phyloP scores from a whole-genome alignment of 805 yeast genomes.

The Teunomyces tritomae region DNA sequence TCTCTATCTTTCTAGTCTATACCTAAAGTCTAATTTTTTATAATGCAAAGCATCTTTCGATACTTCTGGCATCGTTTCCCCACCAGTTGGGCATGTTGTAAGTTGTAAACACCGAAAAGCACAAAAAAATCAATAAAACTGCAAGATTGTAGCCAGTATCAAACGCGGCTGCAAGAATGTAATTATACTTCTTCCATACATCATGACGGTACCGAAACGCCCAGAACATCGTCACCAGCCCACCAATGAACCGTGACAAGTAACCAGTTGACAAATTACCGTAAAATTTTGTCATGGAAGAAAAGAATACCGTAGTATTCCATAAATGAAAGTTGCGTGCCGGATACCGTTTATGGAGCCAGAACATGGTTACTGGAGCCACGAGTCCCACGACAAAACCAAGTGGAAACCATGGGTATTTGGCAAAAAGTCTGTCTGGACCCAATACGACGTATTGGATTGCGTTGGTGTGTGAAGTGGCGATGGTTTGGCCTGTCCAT shows the following conservation, averaged over 20 bases:
- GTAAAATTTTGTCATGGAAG: conserved; percentile 46
- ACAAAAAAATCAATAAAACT: conserved; percentile 36
- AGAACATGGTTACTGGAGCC: conserved; percentile 35
- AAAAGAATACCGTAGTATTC: conserved; percentile 49
- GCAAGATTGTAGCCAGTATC: conserved; percentile 50
- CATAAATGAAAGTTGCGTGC: conserved; percentile 31
- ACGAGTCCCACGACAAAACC: conserved; percentile 43
- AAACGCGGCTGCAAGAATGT: conserved; percentile 49
- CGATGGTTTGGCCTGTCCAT: conserved; percentile 50
- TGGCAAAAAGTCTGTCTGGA: conserved; percentile 42
- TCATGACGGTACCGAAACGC: conserved; percentile 36
- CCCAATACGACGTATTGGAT: conserved; percentile 52
- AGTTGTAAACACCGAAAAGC: conserved; percentile 23
- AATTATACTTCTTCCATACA: conserved; percentile 44
- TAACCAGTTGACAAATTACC: conserved; percentile 52
- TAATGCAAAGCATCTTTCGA: conserved; percentile 47
- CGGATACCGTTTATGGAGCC: conserved; percentile 27
- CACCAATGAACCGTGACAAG: conserved; percentile 46
- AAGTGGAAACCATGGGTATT: conserved; percentile 42
- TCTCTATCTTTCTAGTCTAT: background rate
- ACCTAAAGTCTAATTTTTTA: background rate
- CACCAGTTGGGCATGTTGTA: conserved; percentile 45
- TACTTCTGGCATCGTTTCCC: conserved; percentile 44
- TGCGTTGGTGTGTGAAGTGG: conserved; percentile 45
- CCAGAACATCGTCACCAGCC: conserved; percentile 48